Evolutionary conservation across 2,329 filamentous ascomycete genomes (phyloP), one percentile per base, ranked within the genome.

Genomic region (Aspergillus puulaauensis): DNA sequence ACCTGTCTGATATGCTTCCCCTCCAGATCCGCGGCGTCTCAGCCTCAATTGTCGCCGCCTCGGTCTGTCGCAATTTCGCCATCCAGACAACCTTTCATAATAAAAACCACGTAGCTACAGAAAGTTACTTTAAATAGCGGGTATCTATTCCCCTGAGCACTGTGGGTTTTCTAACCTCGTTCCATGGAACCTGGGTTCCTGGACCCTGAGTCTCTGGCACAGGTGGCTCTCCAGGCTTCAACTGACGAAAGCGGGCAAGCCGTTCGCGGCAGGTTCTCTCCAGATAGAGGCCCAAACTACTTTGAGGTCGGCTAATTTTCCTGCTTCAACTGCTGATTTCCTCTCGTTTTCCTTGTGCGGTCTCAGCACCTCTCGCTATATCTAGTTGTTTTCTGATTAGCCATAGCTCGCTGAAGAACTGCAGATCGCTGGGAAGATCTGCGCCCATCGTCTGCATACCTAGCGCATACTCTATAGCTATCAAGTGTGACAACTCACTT

Each of bases 231-330:
- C 43, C 14, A 19, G 40, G 6, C 23, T 24, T 35, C 17, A 39
- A 33, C 19, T 17, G 54, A 45, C 54, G 54, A 19, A 56, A 56
- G 49, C 47, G 54, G 53, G 21, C 17, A 15, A 49, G 19, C 53
- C 53, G 54, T 56, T 56, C 54, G 27, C 54, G 54, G 54, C 45
- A 56, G 35, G 52, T 45, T 49, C 37, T 41, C n/a, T 48, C 46
- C 3, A 19, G 27, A 27, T 47, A 33, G 19, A 35, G 37, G 23
- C 11, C 27, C 27, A 21, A 45, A 44, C 15, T 17, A 9, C 31
- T 1, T n/a, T 24, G 15, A 14, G n/a, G 23, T 12, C 39, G 37
- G 37, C 23, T 12, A 35, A 24, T 44, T 33, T 50, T 54, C 45
- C 35, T 33, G 17, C 37, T 44, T 48, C 51, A 46, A 44, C 21